These are phyloP conservation scores for Daldinia caldariorum DNA, from an alignment of 495 filamentous ascomycete species.

Conservation along the genomic window DNA sequence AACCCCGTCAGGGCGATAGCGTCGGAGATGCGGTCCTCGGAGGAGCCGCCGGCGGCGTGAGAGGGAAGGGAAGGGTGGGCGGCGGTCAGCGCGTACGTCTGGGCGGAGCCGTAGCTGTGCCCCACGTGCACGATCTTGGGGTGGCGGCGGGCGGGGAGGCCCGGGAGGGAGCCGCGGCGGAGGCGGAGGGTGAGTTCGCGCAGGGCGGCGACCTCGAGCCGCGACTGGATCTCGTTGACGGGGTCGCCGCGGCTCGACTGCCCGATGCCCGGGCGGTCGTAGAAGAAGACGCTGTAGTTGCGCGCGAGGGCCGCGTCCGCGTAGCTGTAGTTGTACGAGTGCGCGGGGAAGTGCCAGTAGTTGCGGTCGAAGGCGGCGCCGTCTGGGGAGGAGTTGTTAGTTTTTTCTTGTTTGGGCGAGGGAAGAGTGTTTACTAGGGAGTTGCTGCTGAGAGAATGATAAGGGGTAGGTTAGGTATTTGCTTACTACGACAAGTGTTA, in stretches of 20 bases:
- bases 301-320: constrained; percentile 61
- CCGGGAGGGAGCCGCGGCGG: neutral
- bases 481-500: neutral
- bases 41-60: too few relatives aligned
- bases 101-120: neutral
- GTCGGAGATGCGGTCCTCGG: neutral
- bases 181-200: neutral
- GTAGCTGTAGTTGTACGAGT: constrained; percentile 67
- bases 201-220: neutral
- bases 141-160: neutral
- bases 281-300: constrained; percentile 57
- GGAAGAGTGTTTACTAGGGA: too few relatives aligned
- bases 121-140: neutral
- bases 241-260: neutral
- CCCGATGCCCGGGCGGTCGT: neutral
- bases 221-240: neutral
- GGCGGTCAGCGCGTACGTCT: neutral
- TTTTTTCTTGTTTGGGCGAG: neutral
- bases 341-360: constrained; percentile 66
- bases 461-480: neutral
- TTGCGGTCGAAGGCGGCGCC: constrained; percentile 69
- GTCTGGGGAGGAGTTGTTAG: constrained; percentile 40
- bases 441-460: neutral
- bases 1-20: neutral
- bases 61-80: too few relatives aligned